Conservation (phyloP, 2,329 filamentous ascomycete genomes). For the Mollisiaceae sp. region DNA sequence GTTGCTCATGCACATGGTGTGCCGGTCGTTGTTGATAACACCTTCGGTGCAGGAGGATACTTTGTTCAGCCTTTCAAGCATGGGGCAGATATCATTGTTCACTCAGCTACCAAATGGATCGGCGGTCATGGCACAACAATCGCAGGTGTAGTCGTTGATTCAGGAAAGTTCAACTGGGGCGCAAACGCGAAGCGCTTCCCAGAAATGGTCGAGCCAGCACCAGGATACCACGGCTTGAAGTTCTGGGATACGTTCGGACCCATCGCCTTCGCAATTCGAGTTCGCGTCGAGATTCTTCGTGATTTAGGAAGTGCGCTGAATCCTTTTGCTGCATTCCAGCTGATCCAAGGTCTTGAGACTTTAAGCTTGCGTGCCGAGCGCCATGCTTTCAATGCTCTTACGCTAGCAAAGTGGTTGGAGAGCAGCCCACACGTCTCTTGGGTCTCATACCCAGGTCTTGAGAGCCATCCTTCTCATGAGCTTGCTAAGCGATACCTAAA, state of each 20-base stretch:
- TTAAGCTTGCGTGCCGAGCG: slow-evolving; percentile 84
- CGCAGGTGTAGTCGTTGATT: slow-evolving; percentile 83
- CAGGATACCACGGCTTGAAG: slow-evolving; percentile 90
- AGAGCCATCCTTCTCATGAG: slow-evolving; percentile 79
- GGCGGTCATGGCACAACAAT: slow-evolving; percentile 94
- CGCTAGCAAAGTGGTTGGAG: slow-evolving; percentile 82
- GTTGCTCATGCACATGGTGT: slow-evolving; percentile 72
- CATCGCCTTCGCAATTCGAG: slow-evolving; percentile 81
- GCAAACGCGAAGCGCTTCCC: slow-evolving; percentile 84
- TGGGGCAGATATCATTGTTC: slow-evolving; percentile 91
- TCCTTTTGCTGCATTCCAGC: slow-evolving; percentile 91
- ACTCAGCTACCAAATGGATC: slow-evolving; percentile 97
- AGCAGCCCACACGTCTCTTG: slow-evolving; percentile 83
- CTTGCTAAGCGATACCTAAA: slow-evolving; percentile 86
- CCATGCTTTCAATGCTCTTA: slow-evolving; percentile 82
- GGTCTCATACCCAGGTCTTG: slow-evolving; percentile 92
- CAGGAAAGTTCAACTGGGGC: slow-evolving; percentile 94
- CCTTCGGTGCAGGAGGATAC: slow-evolving; percentile 91
- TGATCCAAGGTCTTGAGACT: slow-evolving; percentile 88
- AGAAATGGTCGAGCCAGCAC: slow-evolving; percentile 86
- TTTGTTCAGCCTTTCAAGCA: slow-evolving; percentile 86
- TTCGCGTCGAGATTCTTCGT: slow-evolving; percentile 87
- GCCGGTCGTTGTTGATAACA: slow-evolving; percentile 77
- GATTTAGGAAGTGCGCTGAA: slow-evolving; percentile 84
- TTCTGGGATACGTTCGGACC: slow-evolving; percentile 93